Conservation (phyloP, 176 grass and related monocot species). For the Phoenix roebelenii region DNA sequence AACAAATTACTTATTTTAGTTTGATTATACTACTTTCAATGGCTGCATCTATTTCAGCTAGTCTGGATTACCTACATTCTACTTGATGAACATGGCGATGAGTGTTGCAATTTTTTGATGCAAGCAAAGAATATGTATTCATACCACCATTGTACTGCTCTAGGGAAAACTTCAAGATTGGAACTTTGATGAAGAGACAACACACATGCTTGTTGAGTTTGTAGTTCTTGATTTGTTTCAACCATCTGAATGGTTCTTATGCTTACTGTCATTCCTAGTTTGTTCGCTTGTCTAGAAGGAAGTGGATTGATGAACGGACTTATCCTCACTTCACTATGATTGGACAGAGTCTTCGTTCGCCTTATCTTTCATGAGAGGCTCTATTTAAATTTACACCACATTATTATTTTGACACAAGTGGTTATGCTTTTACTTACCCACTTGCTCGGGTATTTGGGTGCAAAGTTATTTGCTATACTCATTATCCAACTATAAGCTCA, state of each 20-base stretch:
- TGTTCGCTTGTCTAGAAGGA: conserved; percentile 70
- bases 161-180: no score
- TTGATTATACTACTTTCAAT: no score
- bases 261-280: conserved; percentile 40
- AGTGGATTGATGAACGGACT: conserved; percentile 77
- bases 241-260: neutral
- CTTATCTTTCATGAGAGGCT: conserved; percentile 91
- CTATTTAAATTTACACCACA: conserved; percentile 57
- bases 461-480: conserved; percentile 83
- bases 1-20: no score
- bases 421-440: conserved; percentile 95
- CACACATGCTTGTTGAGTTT: no score
- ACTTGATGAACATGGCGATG: no score
- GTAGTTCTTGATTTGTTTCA: no score
- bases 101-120: no score
- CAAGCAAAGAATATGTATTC: no score
- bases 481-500: conserved; percentile 94
- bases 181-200: no score
- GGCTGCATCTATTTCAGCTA: no score
- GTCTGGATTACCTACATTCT: no score
- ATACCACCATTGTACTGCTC: no score
- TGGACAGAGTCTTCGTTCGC: conserved; percentile 81
- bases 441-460: conserved; percentile 74
- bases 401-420: conserved; percentile 88
- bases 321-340: conserved; percentile 96